Conservation (phyloP, 495 filamentous ascomycete genomes). For the Astrothelium subdiscretum region DNA sequence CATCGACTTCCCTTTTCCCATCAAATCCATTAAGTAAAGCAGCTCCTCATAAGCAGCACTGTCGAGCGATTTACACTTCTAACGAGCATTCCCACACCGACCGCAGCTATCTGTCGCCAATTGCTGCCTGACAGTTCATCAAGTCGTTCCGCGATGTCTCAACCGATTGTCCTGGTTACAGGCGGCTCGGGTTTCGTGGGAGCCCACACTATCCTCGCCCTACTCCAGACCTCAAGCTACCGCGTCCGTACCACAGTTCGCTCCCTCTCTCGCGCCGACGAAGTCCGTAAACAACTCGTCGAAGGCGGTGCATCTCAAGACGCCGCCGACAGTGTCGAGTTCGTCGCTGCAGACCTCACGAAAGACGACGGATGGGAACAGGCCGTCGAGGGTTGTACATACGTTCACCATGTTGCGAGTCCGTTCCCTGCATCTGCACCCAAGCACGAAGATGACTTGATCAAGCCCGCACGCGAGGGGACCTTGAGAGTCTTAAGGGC, state of each 20-base stretch:
- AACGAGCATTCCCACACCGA: not conserved
- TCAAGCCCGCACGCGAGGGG: conserved; percentile 12
- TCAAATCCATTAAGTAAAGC: not conserved
- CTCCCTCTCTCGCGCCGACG: conserved; percentile 7
- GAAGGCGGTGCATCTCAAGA: conserved; percentile 5
- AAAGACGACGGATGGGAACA: conserved; percentile 16
- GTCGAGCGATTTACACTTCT: not conserved
- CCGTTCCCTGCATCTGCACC: conserved; percentile 13
- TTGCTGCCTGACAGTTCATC: not conserved
- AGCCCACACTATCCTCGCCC: conserved; percentile 5
- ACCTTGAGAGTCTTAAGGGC: conserved; percentile 11
- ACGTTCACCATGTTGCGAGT: conserved; percentile 15
- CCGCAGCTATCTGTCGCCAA: not conserved
- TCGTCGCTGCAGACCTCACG: conserved; percentile 14
- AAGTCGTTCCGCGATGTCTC: not conserved
- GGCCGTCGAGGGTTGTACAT: conserved; percentile 15
- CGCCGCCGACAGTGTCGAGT: conserved; percentile 6
- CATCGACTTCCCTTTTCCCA: not conserved
- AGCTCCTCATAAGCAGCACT: not conserved
- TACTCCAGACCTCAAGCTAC: conserved; percentile 7
- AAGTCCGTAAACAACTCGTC: conserved; percentile 10
- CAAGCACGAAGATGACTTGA: conserved; percentile 16
- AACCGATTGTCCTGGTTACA: conserved; percentile 10
- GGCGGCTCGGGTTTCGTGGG: conserved; percentile 12
- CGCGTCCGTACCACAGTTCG: conserved; percentile 13